Conservation (phyloP, 2,329 filamentous ascomycete species). For the Pseudofabraea citricarpa region DNA sequence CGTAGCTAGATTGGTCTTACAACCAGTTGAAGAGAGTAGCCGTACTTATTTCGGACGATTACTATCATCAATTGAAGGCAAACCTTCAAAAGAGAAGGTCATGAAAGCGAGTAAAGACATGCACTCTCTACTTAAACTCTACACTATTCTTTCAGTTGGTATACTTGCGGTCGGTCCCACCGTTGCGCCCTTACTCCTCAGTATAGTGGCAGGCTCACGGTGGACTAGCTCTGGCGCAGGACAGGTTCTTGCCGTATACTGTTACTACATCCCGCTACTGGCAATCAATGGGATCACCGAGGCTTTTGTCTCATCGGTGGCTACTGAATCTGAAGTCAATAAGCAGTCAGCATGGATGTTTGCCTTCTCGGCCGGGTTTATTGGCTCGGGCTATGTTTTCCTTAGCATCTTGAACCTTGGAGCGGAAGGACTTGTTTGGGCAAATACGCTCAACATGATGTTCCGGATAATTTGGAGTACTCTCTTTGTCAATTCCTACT, state of each 20-base stretch:
- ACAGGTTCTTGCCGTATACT: slow-evolving; percentile 71
- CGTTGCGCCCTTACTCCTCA: slow-evolving; percentile 68
- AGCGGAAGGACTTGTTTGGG: slow-evolving; percentile 75
- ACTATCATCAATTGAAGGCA: slow-evolving; percentile 40
- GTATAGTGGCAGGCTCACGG: slow-evolving; percentile 67
- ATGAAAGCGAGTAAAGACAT: slow-evolving; percentile 48
- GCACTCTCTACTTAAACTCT: slow-evolving; percentile 62
- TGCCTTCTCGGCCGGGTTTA: slow-evolving; percentile 73
- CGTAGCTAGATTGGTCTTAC: slow-evolving; percentile 82
- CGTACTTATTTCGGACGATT: slow-evolving; percentile 85
- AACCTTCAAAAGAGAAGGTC: slow-evolving; percentile 26
- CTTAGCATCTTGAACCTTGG: slow-evolving; percentile 66
- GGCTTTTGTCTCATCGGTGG: slow-evolving; percentile 87
- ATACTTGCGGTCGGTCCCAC: slow-evolving; percentile 69
- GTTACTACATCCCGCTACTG: slow-evolving; percentile 88
- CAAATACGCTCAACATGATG: slow-evolving; percentile 87
- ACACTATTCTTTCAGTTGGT: slow-evolving; percentile 67
- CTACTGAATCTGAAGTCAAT: slow-evolving; percentile 69
- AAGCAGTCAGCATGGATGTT: slow-evolving; percentile 81
- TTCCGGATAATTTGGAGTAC: slow-evolving; percentile 79
- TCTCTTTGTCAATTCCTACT: slow-evolving; percentile 64
- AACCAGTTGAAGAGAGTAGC: slow-evolving; percentile 91
- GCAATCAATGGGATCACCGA: slow-evolving; percentile 90
- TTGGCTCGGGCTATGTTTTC: slow-evolving; percentile 67
- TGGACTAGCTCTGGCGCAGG: slow-evolving; percentile 75